Evolutionary conservation across 1,284 basidiomycete species (phyloP).

Genomic region (Tilletia walkeri): DNA sequence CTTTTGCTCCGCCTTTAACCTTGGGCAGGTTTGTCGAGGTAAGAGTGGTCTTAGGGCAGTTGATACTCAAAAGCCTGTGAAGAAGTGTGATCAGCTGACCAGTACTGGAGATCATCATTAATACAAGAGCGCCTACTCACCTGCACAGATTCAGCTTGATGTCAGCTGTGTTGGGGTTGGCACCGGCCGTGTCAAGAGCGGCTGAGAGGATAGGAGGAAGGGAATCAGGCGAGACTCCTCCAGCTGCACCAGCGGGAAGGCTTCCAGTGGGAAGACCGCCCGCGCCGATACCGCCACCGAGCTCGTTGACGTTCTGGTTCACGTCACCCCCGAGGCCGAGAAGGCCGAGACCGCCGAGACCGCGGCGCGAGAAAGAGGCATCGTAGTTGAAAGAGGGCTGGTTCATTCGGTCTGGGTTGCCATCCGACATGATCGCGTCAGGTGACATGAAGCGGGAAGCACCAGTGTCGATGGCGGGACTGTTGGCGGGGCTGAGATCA

Average conservation of each 20-base stretch:
- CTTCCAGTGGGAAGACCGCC: neutral
- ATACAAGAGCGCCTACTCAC: neutral
- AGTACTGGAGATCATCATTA: neutral
- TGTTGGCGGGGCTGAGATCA: slow-evolving; percentile 7
- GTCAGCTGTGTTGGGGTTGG: slow-evolving; percentile 7
- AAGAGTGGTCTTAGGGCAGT: slow-evolving; percentile 9
- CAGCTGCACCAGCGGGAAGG: neutral
- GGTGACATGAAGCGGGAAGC: slow-evolving; percentile 2
- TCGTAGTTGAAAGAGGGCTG: slow-evolving; percentile 15
- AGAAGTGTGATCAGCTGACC: neutral
- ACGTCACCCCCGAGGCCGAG: neutral
- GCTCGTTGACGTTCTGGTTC: slow-evolving; percentile 6
- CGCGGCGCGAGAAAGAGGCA: neutral
- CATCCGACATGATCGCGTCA: slow-evolving; percentile 6
- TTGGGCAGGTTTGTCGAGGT: neutral
- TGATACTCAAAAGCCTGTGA: slow-evolving; percentile 11
- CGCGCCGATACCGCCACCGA: neutral
- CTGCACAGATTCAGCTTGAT: slow-evolving; percentile 13
- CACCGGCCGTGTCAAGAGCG: neutral
- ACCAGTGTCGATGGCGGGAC: slow-evolving; percentile 4
- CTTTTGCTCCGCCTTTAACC: slow-evolving; percentile 6
- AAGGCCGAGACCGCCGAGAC: neutral
- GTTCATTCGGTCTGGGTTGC: slow-evolving; percentile 10
- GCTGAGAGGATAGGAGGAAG: neutral
- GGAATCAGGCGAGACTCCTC: neutral